Base-by-base conservation (phyloP, 2,329 filamentous ascomycete species). In the Alternaria longipes region DNA sequence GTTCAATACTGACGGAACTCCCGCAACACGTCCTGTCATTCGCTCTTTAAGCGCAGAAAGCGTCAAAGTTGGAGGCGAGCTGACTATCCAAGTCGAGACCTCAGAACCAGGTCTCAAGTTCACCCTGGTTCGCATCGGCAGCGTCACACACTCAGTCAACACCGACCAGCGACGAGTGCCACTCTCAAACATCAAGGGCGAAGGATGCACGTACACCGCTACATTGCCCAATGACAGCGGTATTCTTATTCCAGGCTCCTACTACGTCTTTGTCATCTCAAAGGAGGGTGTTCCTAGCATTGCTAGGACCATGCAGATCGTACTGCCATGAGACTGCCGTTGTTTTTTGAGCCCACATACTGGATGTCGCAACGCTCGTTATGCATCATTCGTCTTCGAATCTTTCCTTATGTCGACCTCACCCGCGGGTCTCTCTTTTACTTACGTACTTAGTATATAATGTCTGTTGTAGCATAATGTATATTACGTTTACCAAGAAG, bases 91-190 rank as follows among this genome's bases (percentile, higher is more conserved):
- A 4, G 60, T 69, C 9, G 51, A 50, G 8, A 55, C 59, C 2
- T 50, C 52, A 4, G 62, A 54, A 20, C 52, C 56, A 11, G 58
- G 56, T 24, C 50, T 62, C 1, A 65, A 58, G 30, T 66, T 71
- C 16, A 59, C 59, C 6, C 54, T 74, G 7, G 58, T 73, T 1
- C 66, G 72, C 30, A 72, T 74, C 20, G 71, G 71, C 14, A 72
- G 56, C 46, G 72, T 71, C 16, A 74, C 72, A 9, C 72, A 74
- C 53, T 72, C 71, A 4, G 66, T 74, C 22, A 74, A 74, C 47
- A 73, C 47, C n/a, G 70, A 74, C 34, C 72, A 74, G 58, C 60
- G 70, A 16, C 71, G 68, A 22, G 54, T 73, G 3, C 71, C 70
- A 2, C 47, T 74, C 20, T 64, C 53, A 12, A 58, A 47, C 8